These are phyloP conservation scores for Sarocladium kiliense DNA, from an alignment of 2,329 filamentous ascomycete species.

Conservation along the genomic window DNA sequence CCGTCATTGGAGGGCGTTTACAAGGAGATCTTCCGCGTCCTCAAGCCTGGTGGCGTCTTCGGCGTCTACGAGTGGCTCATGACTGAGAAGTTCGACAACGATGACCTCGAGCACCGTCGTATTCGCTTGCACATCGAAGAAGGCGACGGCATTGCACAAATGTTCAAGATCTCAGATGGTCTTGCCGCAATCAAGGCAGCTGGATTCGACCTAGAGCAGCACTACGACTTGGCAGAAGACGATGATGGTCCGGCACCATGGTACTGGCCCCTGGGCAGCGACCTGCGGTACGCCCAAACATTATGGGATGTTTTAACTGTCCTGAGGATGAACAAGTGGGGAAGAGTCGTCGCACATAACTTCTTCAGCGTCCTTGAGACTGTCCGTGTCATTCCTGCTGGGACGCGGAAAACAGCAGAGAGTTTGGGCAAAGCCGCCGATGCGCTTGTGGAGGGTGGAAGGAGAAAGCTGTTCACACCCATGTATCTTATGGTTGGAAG, in stretches of 20 bases:
- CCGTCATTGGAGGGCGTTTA: constrained; percentile 84
- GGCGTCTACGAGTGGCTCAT: constrained; percentile 97
- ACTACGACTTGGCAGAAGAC: constrained; percentile 51
- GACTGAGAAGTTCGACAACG: constrained; percentile 89
- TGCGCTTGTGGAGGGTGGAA: constrained; percentile 74
- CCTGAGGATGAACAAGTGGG: constrained; percentile 77
- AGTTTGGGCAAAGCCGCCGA: constrained; percentile 73
- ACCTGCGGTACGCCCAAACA: constrained; percentile 71
- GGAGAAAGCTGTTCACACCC: constrained; percentile 83
- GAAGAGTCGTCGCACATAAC: constrained; percentile 64
- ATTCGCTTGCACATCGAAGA: constrained; percentile 89
- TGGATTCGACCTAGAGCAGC: constrained; percentile 67
- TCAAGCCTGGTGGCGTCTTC: constrained; percentile 92
- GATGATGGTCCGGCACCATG: constrained; percentile 56
- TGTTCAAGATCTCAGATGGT: constrained; percentile 78
- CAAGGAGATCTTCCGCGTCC: constrained; percentile 80
- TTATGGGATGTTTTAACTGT: constrained; percentile 72
- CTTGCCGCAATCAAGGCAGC: constrained; percentile 74
- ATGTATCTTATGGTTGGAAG: constrained; percentile 92
- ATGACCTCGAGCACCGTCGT: constrained; percentile 73
- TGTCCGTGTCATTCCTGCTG: constrained; percentile 64
- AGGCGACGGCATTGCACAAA: constrained; percentile 90
- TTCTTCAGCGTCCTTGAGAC: constrained; percentile 69
- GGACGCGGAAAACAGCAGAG: constrained; percentile 84
- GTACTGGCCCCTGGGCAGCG: constrained; percentile 84